Evolutionary conservation across 306 rosid genomes (phyloP).

Genomic region (Corylus avellana): DNA sequence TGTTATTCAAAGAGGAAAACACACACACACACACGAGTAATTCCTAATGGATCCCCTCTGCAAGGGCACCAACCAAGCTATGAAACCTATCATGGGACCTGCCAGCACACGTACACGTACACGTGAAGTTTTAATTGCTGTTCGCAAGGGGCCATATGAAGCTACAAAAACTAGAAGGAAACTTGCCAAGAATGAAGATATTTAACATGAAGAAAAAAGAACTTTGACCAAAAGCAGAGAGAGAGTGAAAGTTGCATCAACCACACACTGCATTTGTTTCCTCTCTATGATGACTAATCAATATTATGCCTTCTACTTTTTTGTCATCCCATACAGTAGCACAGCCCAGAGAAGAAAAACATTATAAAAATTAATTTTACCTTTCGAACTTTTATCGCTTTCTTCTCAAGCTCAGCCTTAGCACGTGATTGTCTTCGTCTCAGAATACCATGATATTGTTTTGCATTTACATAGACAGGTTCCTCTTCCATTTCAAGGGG

Average conservation of each 20-base stretch:
- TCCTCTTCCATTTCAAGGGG: slow-evolving; percentile 89
- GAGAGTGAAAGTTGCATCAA: not conserved
- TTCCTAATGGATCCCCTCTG: not conserved
- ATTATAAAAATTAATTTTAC: slow-evolving; percentile 31
- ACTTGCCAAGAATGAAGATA: not conserved
- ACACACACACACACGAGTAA: not conserved
- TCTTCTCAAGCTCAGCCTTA: slow-evolving; percentile 80
- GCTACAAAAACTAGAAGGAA: slow-evolving; percentile 4
- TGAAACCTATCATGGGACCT: not conserved
- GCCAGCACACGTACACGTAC: not conserved
- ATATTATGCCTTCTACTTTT: not conserved
- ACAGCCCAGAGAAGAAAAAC: not conserved
- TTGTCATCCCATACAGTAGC: not conserved
- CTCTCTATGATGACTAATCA: not conserved
- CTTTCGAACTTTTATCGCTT: slow-evolving; percentile 68
- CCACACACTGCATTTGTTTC: not conserved
- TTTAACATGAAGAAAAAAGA: not conserved
- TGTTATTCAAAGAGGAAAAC: not conserved
- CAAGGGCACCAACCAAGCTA: not conserved
- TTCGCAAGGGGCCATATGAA: not conserved
- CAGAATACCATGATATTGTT: slow-evolving; percentile 91
- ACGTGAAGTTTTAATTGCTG: not conserved
- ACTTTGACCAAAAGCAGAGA: not conserved
- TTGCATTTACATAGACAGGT: slow-evolving; percentile 91
- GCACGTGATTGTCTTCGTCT: slow-evolving; percentile 91